phyloP scores from a whole-genome alignment of 495 filamentous ascomycete species.

The Penicillium odoratum region DNA sequence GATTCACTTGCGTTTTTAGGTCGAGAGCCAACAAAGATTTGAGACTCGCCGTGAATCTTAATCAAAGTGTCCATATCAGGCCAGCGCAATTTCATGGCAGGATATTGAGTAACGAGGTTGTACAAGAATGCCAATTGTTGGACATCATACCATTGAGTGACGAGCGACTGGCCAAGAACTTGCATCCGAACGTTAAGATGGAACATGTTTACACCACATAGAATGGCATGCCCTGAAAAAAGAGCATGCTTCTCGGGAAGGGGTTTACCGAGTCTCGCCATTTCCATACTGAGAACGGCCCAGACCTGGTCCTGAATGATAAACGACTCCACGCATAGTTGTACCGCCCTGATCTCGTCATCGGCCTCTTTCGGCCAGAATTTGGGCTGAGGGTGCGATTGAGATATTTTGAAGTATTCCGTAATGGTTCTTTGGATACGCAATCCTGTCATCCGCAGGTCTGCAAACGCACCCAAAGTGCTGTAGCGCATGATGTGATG shows the following conservation, averaged over 20 bases:
- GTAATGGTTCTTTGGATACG: conserved; percentile 32
- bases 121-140: conserved; percentile 31
- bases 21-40: conserved; percentile 31
- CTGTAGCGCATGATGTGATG: conserved; percentile 33
- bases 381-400: conserved; percentile 21
- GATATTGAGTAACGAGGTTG: conserved; percentile 22
- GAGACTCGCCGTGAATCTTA: conserved; percentile 35
- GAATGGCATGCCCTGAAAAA: conserved; percentile 29
- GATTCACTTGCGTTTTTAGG: conserved; percentile 29
- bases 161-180: conserved; percentile 25
- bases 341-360: conserved; percentile 22
- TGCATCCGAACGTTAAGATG: conserved; percentile 28
- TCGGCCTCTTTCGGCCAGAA: conserved; percentile 34
- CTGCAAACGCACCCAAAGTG: conserved; percentile 24
- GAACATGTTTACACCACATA: conserved; percentile 31
- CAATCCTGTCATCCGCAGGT: conserved; percentile 32
- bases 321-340: conserved; percentile 20
- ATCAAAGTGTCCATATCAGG: conserved; percentile 37
- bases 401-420: conserved; percentile 23
- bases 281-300: too few species aligned
- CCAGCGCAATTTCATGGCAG: conserved; percentile 25
- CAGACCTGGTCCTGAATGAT: conserved; percentile 28
- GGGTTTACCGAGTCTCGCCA: not conserved
- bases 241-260: conserved; percentile 30
- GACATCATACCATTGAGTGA: conserved; percentile 33